Conservation (phyloP, 1,284 basidiomycete species). For the Calocybe gambosa region DNA sequence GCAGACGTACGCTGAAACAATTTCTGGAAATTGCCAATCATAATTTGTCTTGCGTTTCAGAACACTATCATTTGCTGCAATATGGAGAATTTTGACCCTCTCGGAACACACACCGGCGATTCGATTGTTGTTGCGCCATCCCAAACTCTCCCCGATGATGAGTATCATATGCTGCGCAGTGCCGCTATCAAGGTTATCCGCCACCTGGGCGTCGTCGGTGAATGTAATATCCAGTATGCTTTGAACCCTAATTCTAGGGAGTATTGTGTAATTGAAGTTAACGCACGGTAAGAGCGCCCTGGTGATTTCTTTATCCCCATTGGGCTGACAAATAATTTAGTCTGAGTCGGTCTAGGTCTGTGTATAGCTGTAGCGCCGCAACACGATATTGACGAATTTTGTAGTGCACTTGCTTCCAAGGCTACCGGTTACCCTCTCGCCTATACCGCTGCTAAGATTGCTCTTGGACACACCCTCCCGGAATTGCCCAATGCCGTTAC, state of each 20-base stretch:
- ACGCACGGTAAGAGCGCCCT: slow-evolving; percentile 63
- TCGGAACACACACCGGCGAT: slow-evolving; percentile 99
- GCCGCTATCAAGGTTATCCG: slow-evolving; percentile 97
- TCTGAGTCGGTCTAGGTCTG: slow-evolving; percentile 54
- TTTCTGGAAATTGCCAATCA: slow-evolving; percentile 5
- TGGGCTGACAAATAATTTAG: slow-evolving; percentile 21
- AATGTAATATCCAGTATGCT: slow-evolving; percentile 99
- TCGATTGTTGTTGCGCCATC: slow-evolving; percentile 99
- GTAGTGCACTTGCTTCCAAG: slow-evolving; percentile 92
- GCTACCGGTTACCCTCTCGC: slow-evolving; percentile 99
- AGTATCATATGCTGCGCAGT: slow-evolving; percentile 98
- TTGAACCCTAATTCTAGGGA: slow-evolving; percentile 90
- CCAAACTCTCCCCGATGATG: slow-evolving; percentile 94
- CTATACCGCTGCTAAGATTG: slow-evolving; percentile 99
- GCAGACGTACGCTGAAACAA: slow-evolving; percentile 61
- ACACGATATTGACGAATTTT: slow-evolving; percentile 1
- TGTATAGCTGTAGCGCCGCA: slow-evolving; percentile 3
- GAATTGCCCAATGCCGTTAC: slow-evolving; percentile 99
- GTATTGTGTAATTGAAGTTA: slow-evolving; percentile 98
- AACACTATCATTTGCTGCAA: slow-evolving; percentile 96
- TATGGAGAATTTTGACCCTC: slow-evolving; percentile 98
- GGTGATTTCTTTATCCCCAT: neutral
- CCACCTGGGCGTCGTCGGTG: slow-evolving; percentile 96
- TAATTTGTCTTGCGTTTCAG: slow-evolving; percentile 28
- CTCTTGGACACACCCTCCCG: slow-evolving; percentile 96